Percentiles rank a stretch among this genome's conserved stretches.
These are phyloP conservation scores for Alternaria alternata DNA, from an alignment of 2,329 filamentous ascomycete species.

Conservation along the genomic window DNA sequence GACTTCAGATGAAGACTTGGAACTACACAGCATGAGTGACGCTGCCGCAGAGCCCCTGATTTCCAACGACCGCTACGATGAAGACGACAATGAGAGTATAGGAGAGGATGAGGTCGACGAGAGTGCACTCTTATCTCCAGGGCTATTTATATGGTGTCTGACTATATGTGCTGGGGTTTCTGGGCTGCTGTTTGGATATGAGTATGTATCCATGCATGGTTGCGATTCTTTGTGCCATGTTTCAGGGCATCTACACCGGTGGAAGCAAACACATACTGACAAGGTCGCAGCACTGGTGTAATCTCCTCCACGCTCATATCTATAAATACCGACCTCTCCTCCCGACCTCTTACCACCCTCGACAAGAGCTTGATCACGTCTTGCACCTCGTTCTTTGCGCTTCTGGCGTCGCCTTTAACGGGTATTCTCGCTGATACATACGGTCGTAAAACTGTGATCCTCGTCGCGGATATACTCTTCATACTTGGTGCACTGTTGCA, in stretches of 20 bases:
- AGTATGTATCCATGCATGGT: slow-evolving; percentile 51
- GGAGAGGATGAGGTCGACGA: slow-evolving; percentile 48
- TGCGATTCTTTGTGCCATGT: not conserved
- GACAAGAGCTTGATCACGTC: slow-evolving; percentile 68
- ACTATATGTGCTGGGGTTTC: slow-evolving; percentile 66
- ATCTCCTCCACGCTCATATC: slow-evolving; percentile 68
- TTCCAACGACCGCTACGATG: slow-evolving; percentile 21
- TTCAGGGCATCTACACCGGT: not conserved
- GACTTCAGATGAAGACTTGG: slow-evolving; percentile 26
- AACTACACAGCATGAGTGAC: slow-evolving; percentile 41
- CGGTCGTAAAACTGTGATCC: slow-evolving; percentile 83
- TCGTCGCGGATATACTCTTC: slow-evolving; percentile 71
- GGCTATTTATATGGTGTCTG: slow-evolving; percentile 62
- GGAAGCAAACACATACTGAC: not conserved
- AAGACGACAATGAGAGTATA: slow-evolving; percentile 15
- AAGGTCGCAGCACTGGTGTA: slow-evolving; percentile 61
- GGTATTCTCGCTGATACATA: slow-evolving; percentile 72
- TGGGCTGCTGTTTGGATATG: slow-evolving; percentile 69
- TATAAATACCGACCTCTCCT: slow-evolving; percentile 62
- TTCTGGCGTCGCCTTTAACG: slow-evolving; percentile 64
- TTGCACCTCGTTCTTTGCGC: slow-evolving; percentile 64
- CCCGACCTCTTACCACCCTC: slow-evolving; percentile 58
- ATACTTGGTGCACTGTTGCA: slow-evolving; percentile 72
- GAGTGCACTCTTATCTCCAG: slow-evolving; percentile 36
- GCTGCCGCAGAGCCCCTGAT: slow-evolving; percentile 46